phyloP scores from a whole-genome alignment of 176 grass and related monocot genomes.

The Elaeis guineensis region DNA sequence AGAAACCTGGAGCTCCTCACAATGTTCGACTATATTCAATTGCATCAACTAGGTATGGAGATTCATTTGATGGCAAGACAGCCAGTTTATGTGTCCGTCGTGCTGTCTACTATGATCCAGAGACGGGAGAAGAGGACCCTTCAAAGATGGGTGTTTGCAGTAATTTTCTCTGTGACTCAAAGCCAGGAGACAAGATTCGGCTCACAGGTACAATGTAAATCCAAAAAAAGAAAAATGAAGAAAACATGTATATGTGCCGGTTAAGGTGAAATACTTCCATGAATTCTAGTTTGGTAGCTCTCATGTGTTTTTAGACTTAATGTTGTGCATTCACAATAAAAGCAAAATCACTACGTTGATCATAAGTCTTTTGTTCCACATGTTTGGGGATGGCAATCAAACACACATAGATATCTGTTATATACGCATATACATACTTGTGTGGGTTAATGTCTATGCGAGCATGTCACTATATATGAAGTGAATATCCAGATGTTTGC shows the following conservation, averaged over 20 bases:
- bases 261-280: not conserved
- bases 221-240: not conserved
- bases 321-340: no score
- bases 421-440: no score
- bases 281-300: no score
- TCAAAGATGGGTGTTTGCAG: conserved; percentile 91
- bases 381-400: no score
- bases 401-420: no score
- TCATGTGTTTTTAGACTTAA: no score
- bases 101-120: conserved; percentile 86
- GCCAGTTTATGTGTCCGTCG: conserved; percentile 77
- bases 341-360: no score
- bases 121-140: conserved; percentile 80
- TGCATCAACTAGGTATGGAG: conserved; percentile 88
- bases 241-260: no score
- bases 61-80: conserved; percentile 81
- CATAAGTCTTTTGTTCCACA: no score
- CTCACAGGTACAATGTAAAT: conserved; percentile 54
- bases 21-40: conserved; percentile 92
- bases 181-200: conserved; percentile 77
- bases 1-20: conserved; percentile 75
- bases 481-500: no score
- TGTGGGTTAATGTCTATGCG: no score
- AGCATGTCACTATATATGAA: no score
- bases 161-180: conserved; percentile 89